phyloP scores from a whole-genome alignment of 768 basidiomycete genomes.

The Suillus lakei region DNA sequence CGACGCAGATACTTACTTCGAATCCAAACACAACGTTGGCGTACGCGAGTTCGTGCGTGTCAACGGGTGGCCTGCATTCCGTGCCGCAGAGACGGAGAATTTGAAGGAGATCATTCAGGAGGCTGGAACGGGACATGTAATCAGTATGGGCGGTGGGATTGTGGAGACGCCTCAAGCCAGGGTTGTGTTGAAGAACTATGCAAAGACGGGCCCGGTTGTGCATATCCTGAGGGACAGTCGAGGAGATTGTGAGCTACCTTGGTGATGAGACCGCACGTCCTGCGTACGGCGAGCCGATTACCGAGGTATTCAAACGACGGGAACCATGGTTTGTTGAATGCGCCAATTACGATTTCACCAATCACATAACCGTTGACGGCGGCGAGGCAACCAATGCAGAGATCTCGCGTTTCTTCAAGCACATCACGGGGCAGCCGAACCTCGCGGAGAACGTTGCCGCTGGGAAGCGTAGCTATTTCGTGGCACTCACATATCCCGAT shows the following conservation, averaged over 20 bases:
- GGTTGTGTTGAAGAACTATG: slow-evolving; percentile 70
- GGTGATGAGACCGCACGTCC: slow-evolving; percentile 78
- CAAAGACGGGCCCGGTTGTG: slow-evolving; percentile 67
- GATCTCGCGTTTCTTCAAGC: slow-evolving; percentile 84
- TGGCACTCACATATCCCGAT: slow-evolving; percentile 92
- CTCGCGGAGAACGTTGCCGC: slow-evolving; percentile 53
- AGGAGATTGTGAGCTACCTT: slow-evolving; percentile 84
- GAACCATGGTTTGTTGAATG: slow-evolving; percentile 88
- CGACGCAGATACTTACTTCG: slow-evolving; percentile 87
- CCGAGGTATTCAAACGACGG: slow-evolving; percentile 83
- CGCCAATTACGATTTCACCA: slow-evolving; percentile 83
- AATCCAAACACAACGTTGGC: slow-evolving; percentile 58
- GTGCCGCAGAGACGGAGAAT: slow-evolving; percentile 72
- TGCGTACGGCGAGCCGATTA: slow-evolving; percentile 84
- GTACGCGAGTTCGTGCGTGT: slow-evolving; percentile 80
- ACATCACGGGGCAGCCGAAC: slow-evolving; percentile 81
- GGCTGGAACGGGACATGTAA: slow-evolving; percentile 64
- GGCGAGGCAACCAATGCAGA: slow-evolving; percentile 47
- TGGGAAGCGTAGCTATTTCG: slow-evolving; percentile 84
- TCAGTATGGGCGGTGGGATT: slow-evolving; percentile 94
- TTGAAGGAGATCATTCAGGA: slow-evolving; percentile 68
- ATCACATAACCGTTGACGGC: slow-evolving; percentile 52
- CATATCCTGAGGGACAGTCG: slow-evolving; percentile 81
- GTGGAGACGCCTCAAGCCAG: slow-evolving; percentile 85
- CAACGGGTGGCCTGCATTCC: slow-evolving; percentile 90